Base-by-base conservation (phyloP, 192 early-diverging fungal genomes). In the Coemansia furcata region DNA sequence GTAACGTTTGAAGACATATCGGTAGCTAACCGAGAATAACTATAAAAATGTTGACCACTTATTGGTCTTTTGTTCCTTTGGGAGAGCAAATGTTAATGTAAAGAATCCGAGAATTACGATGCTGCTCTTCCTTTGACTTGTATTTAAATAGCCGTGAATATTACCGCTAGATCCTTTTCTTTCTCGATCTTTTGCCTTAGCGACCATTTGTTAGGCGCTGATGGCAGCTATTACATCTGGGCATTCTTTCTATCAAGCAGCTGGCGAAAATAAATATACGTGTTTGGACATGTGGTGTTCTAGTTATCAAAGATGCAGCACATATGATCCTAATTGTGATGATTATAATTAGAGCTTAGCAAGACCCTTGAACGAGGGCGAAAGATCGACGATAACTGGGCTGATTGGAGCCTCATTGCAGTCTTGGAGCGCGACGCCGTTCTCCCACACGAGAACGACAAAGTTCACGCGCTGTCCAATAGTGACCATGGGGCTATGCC, bases 401-500 rank as follows among this genome's bases (percentile, higher is more conserved):
- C 52, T 63, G 26, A 81, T 81, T 17, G 73, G 67, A 4, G 78
- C 83, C 73, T 89, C 90, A 58, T 94, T 84, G 61, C 89, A 90
- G 65, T 94, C 92, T 60, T 95, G 90, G 32, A 88, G 78, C 14
- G 86, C 71, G 10, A 86, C 76, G 60, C 87, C 88, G 68, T 86
- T 89, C 80, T 96, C 94, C 78, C 91, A 88, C 12, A 93, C 90
- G 43, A 94, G 73, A n/a, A 87, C 87, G 17, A 87, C 61, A 66
- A 94, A 96, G 61, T 88, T 78, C 30, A 88, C 84, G 40, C 76
- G 78, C 63, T 83, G 63, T 54, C 87, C 86, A 10, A 94, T 69
- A 8, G 85, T 86, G 49, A 96, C 84, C 92, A 96, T 95, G 17
- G 94, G 94, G 75, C 93, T 92, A 72, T 96, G 94, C 94, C 94